phyloP scores from a whole-genome alignment of 352 stramenopile species.

The Pythium rishiriense region DNA sequence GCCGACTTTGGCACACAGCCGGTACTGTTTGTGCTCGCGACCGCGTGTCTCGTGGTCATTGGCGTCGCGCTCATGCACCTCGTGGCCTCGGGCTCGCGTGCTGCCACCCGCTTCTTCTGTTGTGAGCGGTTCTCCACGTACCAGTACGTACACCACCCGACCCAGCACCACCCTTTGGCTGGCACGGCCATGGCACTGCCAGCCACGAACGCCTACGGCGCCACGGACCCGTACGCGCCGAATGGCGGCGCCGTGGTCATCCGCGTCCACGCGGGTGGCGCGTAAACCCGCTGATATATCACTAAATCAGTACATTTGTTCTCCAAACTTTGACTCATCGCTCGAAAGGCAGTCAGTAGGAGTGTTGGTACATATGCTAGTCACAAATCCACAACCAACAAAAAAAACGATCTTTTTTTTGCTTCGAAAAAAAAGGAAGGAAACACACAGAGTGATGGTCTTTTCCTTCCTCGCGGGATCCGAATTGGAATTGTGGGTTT shows the following conservation, averaged over 20 bases:
- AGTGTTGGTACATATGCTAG: no score
- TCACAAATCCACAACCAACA: no score
- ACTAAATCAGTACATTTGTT: constrained; percentile 9
- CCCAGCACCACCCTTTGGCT: neutral
- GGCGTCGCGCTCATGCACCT: constrained; percentile 55
- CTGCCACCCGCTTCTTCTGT: constrained; percentile 64
- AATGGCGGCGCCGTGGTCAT: constrained; percentile 3
- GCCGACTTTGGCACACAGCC: constrained; percentile 32
- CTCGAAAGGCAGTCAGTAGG: neutral
- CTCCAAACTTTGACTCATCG: no score
- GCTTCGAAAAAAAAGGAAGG: neutral
- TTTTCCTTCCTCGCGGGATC: neutral
- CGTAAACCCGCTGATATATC: no score
- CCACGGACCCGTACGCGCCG: neutral
- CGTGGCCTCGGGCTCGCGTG: constrained; percentile 43
- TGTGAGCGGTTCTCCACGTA: constrained; percentile 60
- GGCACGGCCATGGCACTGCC: neutral
- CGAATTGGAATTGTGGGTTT: neutral
- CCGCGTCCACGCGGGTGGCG: neutral
- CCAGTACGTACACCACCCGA: constrained; percentile 38
- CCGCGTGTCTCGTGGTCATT: constrained; percentile 51
- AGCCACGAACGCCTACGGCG: constrained; percentile 10
- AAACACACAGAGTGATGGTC: constrained; percentile 4
- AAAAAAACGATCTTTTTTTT: neutral
- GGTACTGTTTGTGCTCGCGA: constrained; percentile 43